Conservation (phyloP, 129 eudicot species). For the Heracleum sosnowskyi region DNA sequence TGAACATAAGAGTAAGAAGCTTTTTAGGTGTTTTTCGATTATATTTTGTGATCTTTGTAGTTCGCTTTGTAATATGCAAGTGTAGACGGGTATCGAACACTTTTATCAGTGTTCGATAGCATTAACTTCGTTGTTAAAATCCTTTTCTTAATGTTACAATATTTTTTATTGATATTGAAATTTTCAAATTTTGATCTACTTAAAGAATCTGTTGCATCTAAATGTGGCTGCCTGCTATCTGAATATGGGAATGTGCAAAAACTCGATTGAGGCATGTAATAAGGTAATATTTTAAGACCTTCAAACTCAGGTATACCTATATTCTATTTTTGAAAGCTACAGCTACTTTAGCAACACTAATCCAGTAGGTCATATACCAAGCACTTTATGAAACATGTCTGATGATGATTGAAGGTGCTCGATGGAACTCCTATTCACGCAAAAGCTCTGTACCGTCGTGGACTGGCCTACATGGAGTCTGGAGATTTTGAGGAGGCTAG, state of each 20-base stretch:
- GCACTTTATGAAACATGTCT: background rate
- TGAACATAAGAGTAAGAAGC: slow-evolving; percentile 65
- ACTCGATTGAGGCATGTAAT: slow-evolving; percentile 79
- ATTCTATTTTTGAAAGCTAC: background rate
- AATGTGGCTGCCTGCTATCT: slow-evolving; percentile 88
- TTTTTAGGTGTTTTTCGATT: background rate
- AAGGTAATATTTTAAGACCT: slow-evolving; percentile 36
- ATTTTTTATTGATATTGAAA: background rate
- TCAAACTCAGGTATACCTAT: background rate
- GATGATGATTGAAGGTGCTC: slow-evolving; percentile 48
- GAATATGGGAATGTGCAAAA: slow-evolving; percentile 74
- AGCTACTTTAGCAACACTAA: background rate
- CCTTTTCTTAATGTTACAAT: background rate
- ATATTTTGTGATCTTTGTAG: background rate
- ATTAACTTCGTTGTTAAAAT: background rate
- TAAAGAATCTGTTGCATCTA: slow-evolving; percentile 62
- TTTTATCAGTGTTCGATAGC: background rate
- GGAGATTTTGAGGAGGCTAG: slow-evolving; percentile 95
- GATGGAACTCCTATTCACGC: slow-evolving; percentile 86
- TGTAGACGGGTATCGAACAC: background rate
- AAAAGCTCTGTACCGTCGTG: slow-evolving; percentile 96
- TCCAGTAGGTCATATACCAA: background rate
- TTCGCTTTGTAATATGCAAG: background rate
- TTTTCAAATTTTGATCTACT: slow-evolving; percentile 14
- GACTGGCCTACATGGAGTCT: slow-evolving; percentile 88